Evolutionary conservation across 2,329 filamentous ascomycete species (phyloP), one percentile per base, ranked within the genome.

Genomic region (Huntiella decipiens): DNA sequence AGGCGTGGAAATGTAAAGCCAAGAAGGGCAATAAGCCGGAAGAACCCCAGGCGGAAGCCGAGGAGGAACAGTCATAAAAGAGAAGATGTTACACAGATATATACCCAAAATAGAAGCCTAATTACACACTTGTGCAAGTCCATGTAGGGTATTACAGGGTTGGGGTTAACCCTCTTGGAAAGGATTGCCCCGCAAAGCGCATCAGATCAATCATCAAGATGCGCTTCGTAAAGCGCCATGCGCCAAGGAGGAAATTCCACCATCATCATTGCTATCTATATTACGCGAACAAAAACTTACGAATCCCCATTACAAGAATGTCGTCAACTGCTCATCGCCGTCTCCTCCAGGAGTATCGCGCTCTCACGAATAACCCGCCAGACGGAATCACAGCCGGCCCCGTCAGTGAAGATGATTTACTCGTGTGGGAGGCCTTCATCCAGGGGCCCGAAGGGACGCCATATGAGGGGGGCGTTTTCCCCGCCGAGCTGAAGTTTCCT

Each of bases 341-440:
- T 37, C 82, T 98, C 54, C 86, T 96, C 60, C 83, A 88, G 65
- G 91, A 98, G 69, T 98, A 98, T 70, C 84, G 84, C 58, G 78
- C 82, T 52, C 79, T 98, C 52, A 91, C 86, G 52, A 88, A 85
- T 58, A 91, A 92, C 63, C 85, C 88, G 0, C 88, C 88, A n/a
- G 88, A 96, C 51, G 91, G 91, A 61, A 96, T 98, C 65, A 93
- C 84, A 49, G 91, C 91, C 12, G 91, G 91, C 15, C 91, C 91
- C 32, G 70, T 95, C 51, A 82, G 74, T 53, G 91, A 98, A 67
- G 91, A 96, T 61, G 86, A 98, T 66, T 78, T 96, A 58, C 82
- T 95, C 56, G 69, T 84, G 57, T 98, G 91, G 91, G 91, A 98
- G 66, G 91, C 87, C 6, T 67, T 96, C 51, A 96, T 98, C 56